Evolutionary conservation across 2,329 filamentous ascomycete species (phyloP).

Genomic region (Beauveria asiatica): DNA sequence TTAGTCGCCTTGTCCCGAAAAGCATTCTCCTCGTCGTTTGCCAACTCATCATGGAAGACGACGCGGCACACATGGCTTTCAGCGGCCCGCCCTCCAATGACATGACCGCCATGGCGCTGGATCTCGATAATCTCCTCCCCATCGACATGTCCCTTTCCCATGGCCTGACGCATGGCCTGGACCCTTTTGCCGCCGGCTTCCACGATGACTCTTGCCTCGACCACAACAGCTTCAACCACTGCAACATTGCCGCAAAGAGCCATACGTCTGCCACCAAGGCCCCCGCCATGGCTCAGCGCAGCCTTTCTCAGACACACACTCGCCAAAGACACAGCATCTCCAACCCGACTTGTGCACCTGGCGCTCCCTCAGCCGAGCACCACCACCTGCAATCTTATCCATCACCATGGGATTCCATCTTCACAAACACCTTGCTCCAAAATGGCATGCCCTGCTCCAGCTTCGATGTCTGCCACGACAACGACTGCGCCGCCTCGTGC

Average conservation of each 20-base stretch:
- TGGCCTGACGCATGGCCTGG: conserved; percentile 20
- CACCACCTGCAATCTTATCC: conserved; percentile 5
- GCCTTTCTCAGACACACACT: conserved; percentile 9
- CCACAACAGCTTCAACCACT: conserved; percentile 13
- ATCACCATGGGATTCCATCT: conserved; percentile 10
- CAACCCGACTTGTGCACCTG: background rate
- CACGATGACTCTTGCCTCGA: conserved; percentile 27
- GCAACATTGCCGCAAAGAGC: conserved; percentile 14
- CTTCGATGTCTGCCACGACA: conserved; percentile 11
- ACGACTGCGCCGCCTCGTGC: conserved; percentile 25
- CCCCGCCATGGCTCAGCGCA: conserved; percentile 11
- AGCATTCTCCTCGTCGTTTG: background rate
- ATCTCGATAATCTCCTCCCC: conserved; percentile 21
- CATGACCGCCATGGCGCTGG: conserved; percentile 17
- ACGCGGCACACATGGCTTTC: conserved; percentile 16
- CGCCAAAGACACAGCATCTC: conserved; percentile 13
- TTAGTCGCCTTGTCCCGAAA: background rate
- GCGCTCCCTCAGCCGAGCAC: background rate
- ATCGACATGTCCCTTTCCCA: conserved; percentile 18
- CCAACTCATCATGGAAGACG: conserved; percentile 20
- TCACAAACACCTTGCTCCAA: background rate
- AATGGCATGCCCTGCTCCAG: conserved; percentile 5
- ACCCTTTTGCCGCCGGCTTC: conserved; percentile 19
- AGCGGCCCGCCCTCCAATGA: conserved; percentile 21
- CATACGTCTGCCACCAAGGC: conserved; percentile 7